Conservation (phyloP, 208 protist species). For the Kentomonas sorsogonicus region DNA sequence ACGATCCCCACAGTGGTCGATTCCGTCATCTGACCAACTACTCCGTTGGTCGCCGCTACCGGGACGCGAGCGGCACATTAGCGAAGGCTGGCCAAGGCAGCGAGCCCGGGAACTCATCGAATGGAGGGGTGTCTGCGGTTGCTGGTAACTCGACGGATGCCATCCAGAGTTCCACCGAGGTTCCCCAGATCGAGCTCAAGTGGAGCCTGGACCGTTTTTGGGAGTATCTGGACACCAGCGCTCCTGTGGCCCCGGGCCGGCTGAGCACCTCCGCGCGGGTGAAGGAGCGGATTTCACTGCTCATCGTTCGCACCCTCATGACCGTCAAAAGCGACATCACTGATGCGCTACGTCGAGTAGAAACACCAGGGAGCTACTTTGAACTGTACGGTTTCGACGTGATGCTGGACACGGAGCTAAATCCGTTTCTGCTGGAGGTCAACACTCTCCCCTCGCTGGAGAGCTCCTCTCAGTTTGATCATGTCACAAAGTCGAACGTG, state of each 20-base stretch:
- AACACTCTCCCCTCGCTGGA: slow-evolving; percentile 90
- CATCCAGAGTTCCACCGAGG: not conserved
- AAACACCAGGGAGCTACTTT: slow-evolving; percentile 57
- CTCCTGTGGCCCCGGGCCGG: not conserved
- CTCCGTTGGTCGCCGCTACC: slow-evolving; percentile 67
- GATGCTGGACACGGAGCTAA: slow-evolving; percentile 74
- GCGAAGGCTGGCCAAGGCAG: too few relatives aligned
- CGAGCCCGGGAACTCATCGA: too few relatives aligned
- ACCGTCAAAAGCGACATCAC: slow-evolving; percentile 23
- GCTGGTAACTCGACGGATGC: not conserved
- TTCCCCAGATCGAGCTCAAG: slow-evolving; percentile 39
- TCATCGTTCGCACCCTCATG: slow-evolving; percentile 72
- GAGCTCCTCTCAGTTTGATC: slow-evolving; percentile 84
- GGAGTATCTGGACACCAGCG: slow-evolving; percentile 35
- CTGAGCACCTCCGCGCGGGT: slow-evolving; percentile 33
- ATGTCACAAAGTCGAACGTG: slow-evolving; percentile 84
- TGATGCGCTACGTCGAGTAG: slow-evolving; percentile 1
- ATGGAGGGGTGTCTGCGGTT: too few relatives aligned
- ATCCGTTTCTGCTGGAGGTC: slow-evolving; percentile 83
- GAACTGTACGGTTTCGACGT: slow-evolving; percentile 92
- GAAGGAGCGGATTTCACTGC: slow-evolving; percentile 47
- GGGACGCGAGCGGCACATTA: not conserved
- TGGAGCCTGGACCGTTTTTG: slow-evolving; percentile 63
- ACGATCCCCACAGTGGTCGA: slow-evolving; percentile 12
- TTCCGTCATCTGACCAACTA: slow-evolving; percentile 93